Evolutionary conservation across 148 eudicot genomes (phyloP), one percentile per base, ranked within the genome.

Genomic region (Dysphania ambrosioides): DNA sequence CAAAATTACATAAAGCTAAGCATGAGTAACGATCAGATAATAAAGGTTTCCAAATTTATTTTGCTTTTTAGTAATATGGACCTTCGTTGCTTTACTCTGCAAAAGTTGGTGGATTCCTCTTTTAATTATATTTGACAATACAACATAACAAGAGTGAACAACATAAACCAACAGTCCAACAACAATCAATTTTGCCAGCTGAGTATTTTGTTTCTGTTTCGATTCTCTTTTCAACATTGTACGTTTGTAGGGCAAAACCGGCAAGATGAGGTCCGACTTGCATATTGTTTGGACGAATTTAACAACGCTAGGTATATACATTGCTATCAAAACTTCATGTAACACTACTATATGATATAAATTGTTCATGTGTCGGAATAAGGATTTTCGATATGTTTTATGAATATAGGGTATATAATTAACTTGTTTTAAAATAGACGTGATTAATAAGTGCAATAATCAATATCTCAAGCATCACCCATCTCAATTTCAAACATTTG

Each of bases 61-160:
- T 62, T n/a, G 69, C 69, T 16, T 67, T 67, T 23, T 26, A 41
- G 32, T 66, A 30, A 8, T 41, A 41, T 41, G 71, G 71, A 67
- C n/a, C 21, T 67, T 66, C 16, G 11, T 67, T 24, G 71, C 71
- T 67, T 53, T 67, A 67, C 6, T 67, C 71, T 67, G 51, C 41
- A 26, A 21, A 11, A 41, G 55, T 67, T 67, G 53, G 71, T 40
- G 71, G 53, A 67, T 41, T 41, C 49, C 49, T 24, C 71, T 67
- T 67, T 67, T 67, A 67, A 67, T 67, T 41, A 15, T 13, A 41
- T 27, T 59, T 67, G 71, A 67, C 71, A 67, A 11, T 67, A 67
- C 55, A 66, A 65, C 70, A 30, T 36, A 63, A 63, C 67, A 63
- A 19, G 40, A 63, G 41, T 63, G 67, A 32, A n/a, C n/a, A 32